A percentile compares a stretch with the other conserved stretches of the same genome.
Evolutionary conservation across 2,329 filamentous ascomycete species (phyloP).

Genomic region (Ascochyta viciae-villosae): DNA sequence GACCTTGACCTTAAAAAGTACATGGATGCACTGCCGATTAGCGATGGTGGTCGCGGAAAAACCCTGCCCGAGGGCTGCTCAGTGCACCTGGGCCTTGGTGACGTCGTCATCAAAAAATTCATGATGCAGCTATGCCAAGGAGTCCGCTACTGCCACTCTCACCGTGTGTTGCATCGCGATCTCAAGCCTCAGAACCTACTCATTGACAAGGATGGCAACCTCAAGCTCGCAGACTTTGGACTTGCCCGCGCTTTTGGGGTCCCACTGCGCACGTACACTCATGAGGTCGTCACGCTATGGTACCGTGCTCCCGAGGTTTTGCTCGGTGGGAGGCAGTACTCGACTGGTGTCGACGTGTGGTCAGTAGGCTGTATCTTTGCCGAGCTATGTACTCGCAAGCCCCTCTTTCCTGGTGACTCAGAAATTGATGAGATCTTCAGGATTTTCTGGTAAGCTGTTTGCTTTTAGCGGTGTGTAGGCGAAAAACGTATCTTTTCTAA

Average conservation of each 20-base stretch:
- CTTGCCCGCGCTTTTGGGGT: constrained; percentile 90
- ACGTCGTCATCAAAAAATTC: no score
- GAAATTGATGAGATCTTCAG: no score
- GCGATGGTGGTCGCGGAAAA: no score
- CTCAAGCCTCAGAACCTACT: constrained; percentile 66
- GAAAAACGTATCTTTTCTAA: no score
- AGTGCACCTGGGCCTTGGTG: no score
- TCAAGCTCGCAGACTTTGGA: constrained; percentile 90
- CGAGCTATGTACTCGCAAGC: constrained; percentile 94
- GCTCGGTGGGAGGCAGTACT: constrained; percentile 90
- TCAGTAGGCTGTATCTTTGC: constrained; percentile 93
- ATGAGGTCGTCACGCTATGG: constrained; percentile 66
- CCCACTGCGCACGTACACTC: constrained; percentile 87
- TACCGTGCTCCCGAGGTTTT: constrained; percentile 59
- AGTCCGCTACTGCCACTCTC: not conserved
- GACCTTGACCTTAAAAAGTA: no score
- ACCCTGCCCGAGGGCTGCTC: no score
- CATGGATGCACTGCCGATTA: no score
- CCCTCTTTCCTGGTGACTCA: constrained; percentile 88
- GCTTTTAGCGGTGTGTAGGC: no score
- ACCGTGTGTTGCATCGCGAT: not conserved
- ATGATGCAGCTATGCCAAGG: no score
- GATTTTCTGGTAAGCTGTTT: no score
- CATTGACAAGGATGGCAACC: constrained; percentile 83
- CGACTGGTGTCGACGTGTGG: constrained; percentile 95